Conservation (phyloP, 805 yeast species). For the Wickerhamomyces tratensis region DNA sequence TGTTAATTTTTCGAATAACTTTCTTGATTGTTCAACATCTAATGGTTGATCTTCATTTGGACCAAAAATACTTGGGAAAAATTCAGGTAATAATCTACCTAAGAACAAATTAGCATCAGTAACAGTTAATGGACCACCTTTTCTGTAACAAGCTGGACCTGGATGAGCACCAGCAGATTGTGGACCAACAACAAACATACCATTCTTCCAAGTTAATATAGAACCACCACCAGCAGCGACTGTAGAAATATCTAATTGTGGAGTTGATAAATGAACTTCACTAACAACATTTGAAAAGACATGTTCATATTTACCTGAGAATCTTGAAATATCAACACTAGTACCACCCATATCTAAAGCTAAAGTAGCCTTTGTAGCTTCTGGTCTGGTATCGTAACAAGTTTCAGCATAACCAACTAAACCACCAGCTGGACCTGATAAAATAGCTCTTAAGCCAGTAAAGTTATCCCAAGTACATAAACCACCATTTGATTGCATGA, state of each 20-base stretch:
- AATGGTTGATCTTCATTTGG: conserved; percentile 25
- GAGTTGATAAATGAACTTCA: conserved; percentile 23
- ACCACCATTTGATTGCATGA: conserved; percentile 47
- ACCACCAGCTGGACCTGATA: conserved; percentile 49
- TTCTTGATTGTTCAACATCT: conserved; percentile 19
- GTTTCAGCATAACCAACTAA: conserved; percentile 41
- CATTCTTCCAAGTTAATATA: conserved; percentile 17
- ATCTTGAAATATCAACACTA: conserved; percentile 22
- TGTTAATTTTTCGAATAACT: conserved; percentile 24
- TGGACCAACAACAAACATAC: conserved; percentile 29
- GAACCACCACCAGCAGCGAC: conserved; percentile 21
- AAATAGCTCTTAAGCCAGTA: conserved; percentile 36
- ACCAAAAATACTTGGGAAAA: conserved; percentile 31
- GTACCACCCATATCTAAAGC: conserved; percentile 26
- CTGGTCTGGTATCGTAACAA: conserved; percentile 24
- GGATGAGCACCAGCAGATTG: conserved; percentile 33
- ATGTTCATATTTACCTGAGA: conserved; percentile 14
- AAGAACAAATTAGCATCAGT: conserved; percentile 31
- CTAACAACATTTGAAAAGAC: conserved; percentile 19
- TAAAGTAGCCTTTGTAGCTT: conserved; percentile 1
- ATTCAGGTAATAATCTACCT: conserved; percentile 26
- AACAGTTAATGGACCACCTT: conserved; percentile 32
- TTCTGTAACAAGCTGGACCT: conserved; percentile 33
- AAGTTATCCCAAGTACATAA: conserved; percentile 37
- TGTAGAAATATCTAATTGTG: conserved; percentile 22